phyloP scores from a whole-genome alignment of 306 rosid species.

The Cucurbita argyrosperma region DNA sequence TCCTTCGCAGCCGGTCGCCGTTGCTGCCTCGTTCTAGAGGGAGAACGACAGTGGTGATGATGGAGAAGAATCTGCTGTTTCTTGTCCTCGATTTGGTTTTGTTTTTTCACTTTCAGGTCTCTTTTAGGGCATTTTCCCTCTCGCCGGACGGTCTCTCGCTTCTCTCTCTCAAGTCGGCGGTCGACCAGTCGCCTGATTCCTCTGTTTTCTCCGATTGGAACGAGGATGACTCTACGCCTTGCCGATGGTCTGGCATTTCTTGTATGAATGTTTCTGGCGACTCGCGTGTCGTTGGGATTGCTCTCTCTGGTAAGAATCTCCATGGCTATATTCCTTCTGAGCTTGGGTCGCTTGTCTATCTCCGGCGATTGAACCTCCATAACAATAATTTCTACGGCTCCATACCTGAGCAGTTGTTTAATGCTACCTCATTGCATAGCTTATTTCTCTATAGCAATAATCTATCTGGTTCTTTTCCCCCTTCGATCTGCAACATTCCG shows the following conservation, averaged over 20 bases:
- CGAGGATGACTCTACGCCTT: constrained; percentile 50
- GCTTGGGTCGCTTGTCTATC: constrained; percentile 56
- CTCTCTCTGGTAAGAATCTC: constrained; percentile 56
- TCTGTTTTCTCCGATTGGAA: constrained; percentile 62
- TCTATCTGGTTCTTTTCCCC: constrained; percentile 64
- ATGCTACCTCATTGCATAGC: constrained; percentile 74
- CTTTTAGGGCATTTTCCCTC: constrained; percentile 21
- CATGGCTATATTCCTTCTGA: constrained; percentile 89
- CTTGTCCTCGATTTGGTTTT: background rate
- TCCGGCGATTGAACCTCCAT: constrained; percentile 82
- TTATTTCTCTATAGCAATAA: constrained; percentile 74
- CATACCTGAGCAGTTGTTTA: constrained; percentile 69
- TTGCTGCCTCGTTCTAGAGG: background rate
- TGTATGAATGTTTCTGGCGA: constrained; percentile 61
- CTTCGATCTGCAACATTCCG: constrained; percentile 52
- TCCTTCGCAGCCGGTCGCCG: background rate
- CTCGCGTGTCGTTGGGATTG: constrained; percentile 68
- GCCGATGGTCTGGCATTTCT: constrained; percentile 78
- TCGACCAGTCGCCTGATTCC: constrained; percentile 26
- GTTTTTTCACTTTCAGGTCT: background rate
- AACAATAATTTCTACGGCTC: constrained; percentile 56
- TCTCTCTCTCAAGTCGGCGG: constrained; percentile 83
- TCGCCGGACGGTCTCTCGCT: constrained; percentile 83
- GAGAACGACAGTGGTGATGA: background rate
- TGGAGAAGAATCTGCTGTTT: background rate